These are phyloP conservation scores for Skeletonema costatum DNA, from an alignment of 108 stramenopile genomes.

Conservation along the genomic window DNA sequence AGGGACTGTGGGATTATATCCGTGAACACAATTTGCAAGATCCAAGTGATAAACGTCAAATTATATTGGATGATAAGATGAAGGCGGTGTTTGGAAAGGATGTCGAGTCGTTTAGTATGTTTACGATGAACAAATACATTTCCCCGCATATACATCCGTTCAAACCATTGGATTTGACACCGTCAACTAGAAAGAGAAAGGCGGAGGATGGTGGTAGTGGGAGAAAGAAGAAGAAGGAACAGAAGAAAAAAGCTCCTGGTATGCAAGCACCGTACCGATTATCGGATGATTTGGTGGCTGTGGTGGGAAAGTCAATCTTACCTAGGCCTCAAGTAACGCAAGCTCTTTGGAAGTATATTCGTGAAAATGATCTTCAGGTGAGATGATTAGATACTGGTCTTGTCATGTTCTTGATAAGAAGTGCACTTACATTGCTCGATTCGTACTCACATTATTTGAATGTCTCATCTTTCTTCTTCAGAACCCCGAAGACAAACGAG, in stretches of 20 bases:
- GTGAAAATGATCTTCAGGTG: constrained; percentile 77
- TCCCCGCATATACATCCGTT: constrained; percentile 77
- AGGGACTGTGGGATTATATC: constrained; percentile 87
- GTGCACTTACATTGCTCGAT: not conserved
- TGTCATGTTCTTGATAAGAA: not conserved
- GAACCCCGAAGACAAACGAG: constrained; percentile 86
- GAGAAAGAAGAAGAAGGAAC: constrained; percentile 41
- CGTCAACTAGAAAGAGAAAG: constrained; percentile 51
- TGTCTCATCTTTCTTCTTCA: constrained; percentile 15
- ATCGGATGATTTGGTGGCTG: constrained; percentile 68
- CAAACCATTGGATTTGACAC: constrained; percentile 74
- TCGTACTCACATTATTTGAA: not conserved
- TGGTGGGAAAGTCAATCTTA: constrained; percentile 67
- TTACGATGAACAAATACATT: constrained; percentile 50
- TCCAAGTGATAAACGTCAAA: constrained; percentile 82
- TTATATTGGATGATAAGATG: constrained; percentile 66
- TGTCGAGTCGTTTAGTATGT: constrained; percentile 47
- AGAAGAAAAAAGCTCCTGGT: constrained; percentile 59
- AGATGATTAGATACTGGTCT: not conserved
- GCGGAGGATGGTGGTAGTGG: constrained; percentile 15
- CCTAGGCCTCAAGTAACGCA: constrained; percentile 85
- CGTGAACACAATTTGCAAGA: constrained; percentile 84
- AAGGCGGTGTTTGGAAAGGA: constrained; percentile 37
- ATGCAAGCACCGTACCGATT: constrained; percentile 75
- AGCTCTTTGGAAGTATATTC: constrained; percentile 87